Evolutionary conservation across 345 rosid genomes (phyloP).

Genomic region (Crucihimalaya himalaica): DNA sequence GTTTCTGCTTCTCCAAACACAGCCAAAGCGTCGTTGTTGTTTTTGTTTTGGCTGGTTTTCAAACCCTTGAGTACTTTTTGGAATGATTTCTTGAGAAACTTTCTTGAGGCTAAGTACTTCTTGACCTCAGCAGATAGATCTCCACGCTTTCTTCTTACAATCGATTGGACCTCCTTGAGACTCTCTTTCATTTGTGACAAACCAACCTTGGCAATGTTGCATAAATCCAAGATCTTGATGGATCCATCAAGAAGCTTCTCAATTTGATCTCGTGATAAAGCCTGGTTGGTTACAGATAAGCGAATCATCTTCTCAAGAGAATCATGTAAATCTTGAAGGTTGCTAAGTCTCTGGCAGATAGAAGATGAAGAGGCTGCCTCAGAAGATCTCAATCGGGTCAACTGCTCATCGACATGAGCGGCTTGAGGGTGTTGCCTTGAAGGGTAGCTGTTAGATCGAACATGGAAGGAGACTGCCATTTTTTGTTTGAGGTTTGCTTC

Average conservation of each 20-base stretch:
- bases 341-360: slow-evolving; percentile 25
- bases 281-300: slow-evolving; percentile 29
- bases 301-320: slow-evolving; percentile 37
- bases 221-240: slow-evolving; percentile 38
- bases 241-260: slow-evolving; percentile 46
- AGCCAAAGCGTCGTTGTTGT: slow-evolving; percentile 6
- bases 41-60: slow-evolving; percentile 26
- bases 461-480: slow-evolving; percentile 45
- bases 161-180: slow-evolving; percentile 37
- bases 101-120: slow-evolving; percentile 49
- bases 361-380: slow-evolving; percentile 35
- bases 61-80: slow-evolving; percentile 31
- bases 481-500: slow-evolving; percentile 15
- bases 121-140: slow-evolving; percentile 34
- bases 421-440: slow-evolving; percentile 47
- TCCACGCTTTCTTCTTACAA: slow-evolving; percentile 39
- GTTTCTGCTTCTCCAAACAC: slow-evolving; percentile 41
- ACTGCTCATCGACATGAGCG: slow-evolving; percentile 36
- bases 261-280: slow-evolving; percentile 36
- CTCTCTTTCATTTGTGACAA: slow-evolving; percentile 35
- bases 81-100: slow-evolving; percentile 31
- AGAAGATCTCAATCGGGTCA: slow-evolving; percentile 39
- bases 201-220: slow-evolving; percentile 43
- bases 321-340: slow-evolving; percentile 43
- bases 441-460: slow-evolving; percentile 54